Evolutionary conservation across 768 basidiomycete genomes (phyloP).

Genomic region (Jaapia argillacea): DNA sequence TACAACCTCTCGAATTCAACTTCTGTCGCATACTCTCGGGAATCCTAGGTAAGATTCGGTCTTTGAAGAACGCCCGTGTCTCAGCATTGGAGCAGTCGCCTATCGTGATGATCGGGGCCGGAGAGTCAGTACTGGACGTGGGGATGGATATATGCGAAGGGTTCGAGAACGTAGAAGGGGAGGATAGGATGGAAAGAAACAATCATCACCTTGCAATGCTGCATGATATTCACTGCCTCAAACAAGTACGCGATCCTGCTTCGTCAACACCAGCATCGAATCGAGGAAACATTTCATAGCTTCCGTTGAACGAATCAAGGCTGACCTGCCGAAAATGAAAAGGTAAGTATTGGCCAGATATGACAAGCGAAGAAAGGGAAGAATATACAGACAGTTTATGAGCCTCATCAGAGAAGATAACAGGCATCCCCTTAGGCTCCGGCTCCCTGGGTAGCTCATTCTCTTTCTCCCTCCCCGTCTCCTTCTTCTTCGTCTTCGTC

Average conservation of each 20-base stretch:
- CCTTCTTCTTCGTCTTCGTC: slow-evolving; percentile 17
- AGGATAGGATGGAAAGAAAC: too few species aligned
- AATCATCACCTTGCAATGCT: slow-evolving; percentile 74
- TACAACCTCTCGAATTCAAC: slow-evolving; percentile 70
- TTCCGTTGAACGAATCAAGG: slow-evolving; percentile 62
- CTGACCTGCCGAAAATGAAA: not conserved
- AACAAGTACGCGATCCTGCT: slow-evolving; percentile 82
- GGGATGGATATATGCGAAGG: too few species aligned
- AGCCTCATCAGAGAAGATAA: slow-evolving; percentile 79
- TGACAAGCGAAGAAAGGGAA: not conserved
- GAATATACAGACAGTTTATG: slow-evolving; percentile 55
- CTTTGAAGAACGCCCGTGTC: slow-evolving; percentile 54
- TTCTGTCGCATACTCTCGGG: slow-evolving; percentile 45
- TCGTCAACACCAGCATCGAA: slow-evolving; percentile 79
- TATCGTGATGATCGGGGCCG: slow-evolving; percentile 74
- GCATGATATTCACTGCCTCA: slow-evolving; percentile 73
- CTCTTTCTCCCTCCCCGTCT: slow-evolving; percentile 18
- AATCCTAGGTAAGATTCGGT: slow-evolving; percentile 57
- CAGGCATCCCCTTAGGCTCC: slow-evolving; percentile 58
- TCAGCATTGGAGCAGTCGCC: slow-evolving; percentile 73
- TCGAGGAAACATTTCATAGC: slow-evolving; percentile 82
- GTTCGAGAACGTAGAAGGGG: not conserved
- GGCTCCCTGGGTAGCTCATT: slow-evolving; percentile 22
- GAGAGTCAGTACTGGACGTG: too few species aligned
- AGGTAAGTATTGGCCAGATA: not conserved